Evolutionary conservation across 129 eudicot species (phyloP).

Genomic region (Lonicera japonica): DNA sequence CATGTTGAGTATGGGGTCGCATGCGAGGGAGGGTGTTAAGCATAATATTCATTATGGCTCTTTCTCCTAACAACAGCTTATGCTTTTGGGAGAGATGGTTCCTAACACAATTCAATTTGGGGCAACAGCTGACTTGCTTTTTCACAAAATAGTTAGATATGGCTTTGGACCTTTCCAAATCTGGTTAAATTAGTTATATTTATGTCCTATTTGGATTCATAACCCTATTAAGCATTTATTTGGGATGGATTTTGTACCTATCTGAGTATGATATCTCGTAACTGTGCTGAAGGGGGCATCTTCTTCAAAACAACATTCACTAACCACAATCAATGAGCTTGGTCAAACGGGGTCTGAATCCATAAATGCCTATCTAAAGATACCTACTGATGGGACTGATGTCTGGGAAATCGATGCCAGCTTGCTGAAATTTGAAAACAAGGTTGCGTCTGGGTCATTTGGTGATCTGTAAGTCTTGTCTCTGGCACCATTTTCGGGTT

Average conservation of each 20-base stretch:
- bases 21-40: too few relatives aligned
- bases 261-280: background rate
- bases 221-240: background rate
- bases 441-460: slow-evolving; percentile 71
- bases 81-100: too few relatives aligned
- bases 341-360: slow-evolving; percentile 17
- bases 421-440: slow-evolving; percentile 44
- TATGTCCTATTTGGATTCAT: background rate
- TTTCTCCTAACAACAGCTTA: too few relatives aligned
- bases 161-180: too few relatives aligned
- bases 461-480: slow-evolving; percentile 68
- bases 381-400: slow-evolving; percentile 66
- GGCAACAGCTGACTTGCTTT: too few relatives aligned
- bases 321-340: slow-evolving; percentile 19
- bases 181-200: too few relatives aligned
- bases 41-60: too few relatives aligned
- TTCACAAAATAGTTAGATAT: too few relatives aligned
- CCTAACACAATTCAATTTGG: too few relatives aligned
- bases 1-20: too few relatives aligned
- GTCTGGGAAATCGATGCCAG: slow-evolving; percentile 72
- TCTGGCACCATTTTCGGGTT: background rate
- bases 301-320: slow-evolving; percentile 18
- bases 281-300: slow-evolving; percentile 30
- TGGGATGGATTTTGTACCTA: background rate
- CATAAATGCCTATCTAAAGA: slow-evolving; percentile 36